Conservation (phyloP, 2,329 filamentous ascomycete species). For the Zasmidium citrigriseum region DNA sequence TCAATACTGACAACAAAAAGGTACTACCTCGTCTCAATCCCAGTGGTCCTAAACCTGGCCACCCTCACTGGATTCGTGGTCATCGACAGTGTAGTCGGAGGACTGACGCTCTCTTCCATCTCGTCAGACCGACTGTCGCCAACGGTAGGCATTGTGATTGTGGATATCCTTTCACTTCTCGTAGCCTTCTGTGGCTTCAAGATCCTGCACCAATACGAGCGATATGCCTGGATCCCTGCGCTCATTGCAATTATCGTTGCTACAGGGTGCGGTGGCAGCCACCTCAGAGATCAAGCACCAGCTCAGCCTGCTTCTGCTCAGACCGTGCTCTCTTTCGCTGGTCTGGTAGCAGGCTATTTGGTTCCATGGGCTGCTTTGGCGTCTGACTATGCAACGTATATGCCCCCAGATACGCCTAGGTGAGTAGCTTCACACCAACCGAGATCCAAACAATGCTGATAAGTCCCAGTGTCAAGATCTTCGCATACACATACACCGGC, state of each 20-base stretch:
- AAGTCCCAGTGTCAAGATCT: slow-evolving; percentile 34
- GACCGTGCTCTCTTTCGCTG: slow-evolving; percentile 50
- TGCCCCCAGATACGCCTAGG: slow-evolving; percentile 38
- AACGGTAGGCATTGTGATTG: slow-evolving; percentile 62
- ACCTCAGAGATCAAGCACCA: slow-evolving; percentile 47
- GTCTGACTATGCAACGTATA: slow-evolving; percentile 48
- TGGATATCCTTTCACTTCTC: slow-evolving; percentile 57
- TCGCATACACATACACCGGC: slow-evolving; percentile 41
- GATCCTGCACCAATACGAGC: slow-evolving; percentile 48
- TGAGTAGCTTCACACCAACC: not conserved
- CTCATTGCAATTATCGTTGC: slow-evolving; percentile 43
- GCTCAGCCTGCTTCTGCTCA: slow-evolving; percentile 47
- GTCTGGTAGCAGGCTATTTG: slow-evolving; percentile 61
- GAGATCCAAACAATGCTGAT: not conserved
- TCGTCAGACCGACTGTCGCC: slow-evolving; percentile 52
- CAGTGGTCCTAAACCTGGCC: slow-evolving; percentile 63
- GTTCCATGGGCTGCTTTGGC: slow-evolving; percentile 56
- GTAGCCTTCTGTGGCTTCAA: slow-evolving; percentile 63
- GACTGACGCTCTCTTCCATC: slow-evolving; percentile 57
- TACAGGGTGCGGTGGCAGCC: slow-evolving; percentile 42
- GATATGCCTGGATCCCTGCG: slow-evolving; percentile 45
- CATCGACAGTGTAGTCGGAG: slow-evolving; percentile 62
- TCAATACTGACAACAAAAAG: not conserved
- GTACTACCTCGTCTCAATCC: slow-evolving; percentile 58
- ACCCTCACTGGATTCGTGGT: slow-evolving; percentile 65